Percentiles rank a stretch among this genome's conserved stretches.
These are phyloP conservation scores for Thamnidium elegans DNA, from an alignment of 192 early-diverging fungal species.

Conservation along the genomic window DNA sequence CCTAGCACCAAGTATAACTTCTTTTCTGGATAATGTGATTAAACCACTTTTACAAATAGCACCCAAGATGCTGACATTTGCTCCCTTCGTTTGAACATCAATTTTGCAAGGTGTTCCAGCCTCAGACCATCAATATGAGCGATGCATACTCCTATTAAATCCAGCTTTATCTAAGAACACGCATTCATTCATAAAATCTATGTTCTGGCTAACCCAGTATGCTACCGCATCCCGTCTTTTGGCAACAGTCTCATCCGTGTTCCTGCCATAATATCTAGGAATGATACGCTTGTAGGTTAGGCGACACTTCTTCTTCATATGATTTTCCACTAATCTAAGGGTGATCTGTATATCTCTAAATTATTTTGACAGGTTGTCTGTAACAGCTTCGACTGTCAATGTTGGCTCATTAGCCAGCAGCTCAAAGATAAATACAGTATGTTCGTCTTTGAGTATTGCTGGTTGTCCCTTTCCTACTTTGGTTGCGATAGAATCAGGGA, in stretches of 20 bases:
- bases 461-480: not conserved
- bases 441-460: not conserved
- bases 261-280: not conserved
- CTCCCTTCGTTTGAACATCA: too few species aligned
- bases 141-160: too few species aligned
- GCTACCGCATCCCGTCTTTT: not conserved
- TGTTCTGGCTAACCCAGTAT: not conserved
- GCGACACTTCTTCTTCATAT: constrained; percentile 4
- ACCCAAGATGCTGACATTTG: too few species aligned
- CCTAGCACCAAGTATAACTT: too few species aligned
- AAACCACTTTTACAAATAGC: too few species aligned
- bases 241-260: not conserved
- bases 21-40: too few species aligned
- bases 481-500: not conserved
- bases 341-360: not conserved
- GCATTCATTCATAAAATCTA: constrained; percentile 13
- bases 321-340: not conserved
- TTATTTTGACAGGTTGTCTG: not conserved
- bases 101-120: not conserved
- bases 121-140: not conserved
- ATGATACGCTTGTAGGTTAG: constrained; percentile 2
- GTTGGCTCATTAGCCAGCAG: constrained; percentile 1
- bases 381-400: constrained; percentile 5
- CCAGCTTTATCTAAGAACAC: not conserved
- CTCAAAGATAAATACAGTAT: constrained; percentile 12